Evolutionary conservation across 768 basidiomycete genomes (phyloP).

Genomic region (Mrakia hoshinonis): DNA sequence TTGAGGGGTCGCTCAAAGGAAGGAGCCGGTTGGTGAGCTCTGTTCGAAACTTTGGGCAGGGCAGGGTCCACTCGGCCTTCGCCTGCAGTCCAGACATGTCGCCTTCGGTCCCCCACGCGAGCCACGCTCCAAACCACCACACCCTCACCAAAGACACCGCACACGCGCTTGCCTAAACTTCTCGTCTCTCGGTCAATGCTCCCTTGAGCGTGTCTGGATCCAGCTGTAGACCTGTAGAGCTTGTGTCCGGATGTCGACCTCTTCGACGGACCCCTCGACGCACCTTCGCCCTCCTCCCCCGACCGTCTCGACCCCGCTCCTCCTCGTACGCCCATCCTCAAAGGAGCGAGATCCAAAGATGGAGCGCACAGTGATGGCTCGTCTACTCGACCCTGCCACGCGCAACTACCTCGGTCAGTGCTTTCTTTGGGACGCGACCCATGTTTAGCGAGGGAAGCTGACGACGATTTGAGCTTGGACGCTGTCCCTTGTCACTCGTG

Average conservation of each 20-base stretch:
- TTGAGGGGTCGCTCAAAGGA: background rate
- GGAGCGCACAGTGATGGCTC: background rate
- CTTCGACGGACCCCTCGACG: background rate
- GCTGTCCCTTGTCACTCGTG: background rate
- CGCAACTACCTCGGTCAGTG: slow-evolving; percentile 7
- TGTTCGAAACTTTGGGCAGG: background rate
- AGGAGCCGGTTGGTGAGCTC: background rate
- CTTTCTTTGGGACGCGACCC: background rate
- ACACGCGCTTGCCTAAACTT: too few species aligned
- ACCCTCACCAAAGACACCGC: too few species aligned
- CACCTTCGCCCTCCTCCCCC: background rate
- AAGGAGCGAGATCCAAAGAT: background rate
- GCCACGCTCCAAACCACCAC: background rate
- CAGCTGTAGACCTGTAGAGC: too few species aligned
- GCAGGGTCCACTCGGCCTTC: background rate
- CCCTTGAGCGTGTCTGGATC: too few species aligned
- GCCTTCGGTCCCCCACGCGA: background rate
- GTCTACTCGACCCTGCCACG: background rate
- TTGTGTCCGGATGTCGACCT: too few species aligned
- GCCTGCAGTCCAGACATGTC: background rate
- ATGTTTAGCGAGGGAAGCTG: background rate
- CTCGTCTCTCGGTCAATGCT: too few species aligned
- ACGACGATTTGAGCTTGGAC: background rate
- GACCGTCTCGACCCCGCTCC: slow-evolving; percentile 3
- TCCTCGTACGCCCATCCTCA: background rate